These are phyloP conservation scores for Rhododendron henanense DNA, from an alignment of 148 eudicot genomes.

Conservation along the genomic window DNA sequence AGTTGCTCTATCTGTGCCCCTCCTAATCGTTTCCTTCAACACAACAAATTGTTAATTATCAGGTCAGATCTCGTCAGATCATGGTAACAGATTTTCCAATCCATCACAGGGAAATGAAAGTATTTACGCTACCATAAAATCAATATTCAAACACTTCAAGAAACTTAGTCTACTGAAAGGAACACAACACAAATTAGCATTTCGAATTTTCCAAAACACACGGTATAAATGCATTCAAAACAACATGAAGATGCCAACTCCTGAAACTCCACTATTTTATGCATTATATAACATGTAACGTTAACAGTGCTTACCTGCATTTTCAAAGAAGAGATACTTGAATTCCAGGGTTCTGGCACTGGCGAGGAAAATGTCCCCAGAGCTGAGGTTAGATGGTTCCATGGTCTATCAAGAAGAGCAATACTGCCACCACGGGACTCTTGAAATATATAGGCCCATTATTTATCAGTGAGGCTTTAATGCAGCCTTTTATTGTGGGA, in stretches of 20 bases:
- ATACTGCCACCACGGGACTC: background rate
- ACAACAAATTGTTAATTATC: background rate
- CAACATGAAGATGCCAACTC: background rate
- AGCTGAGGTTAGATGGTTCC: background rate
- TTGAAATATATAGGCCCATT: background rate
- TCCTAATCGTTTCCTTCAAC: background rate
- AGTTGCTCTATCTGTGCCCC: background rate
- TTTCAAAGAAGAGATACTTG: background rate
- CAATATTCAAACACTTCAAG: background rate
- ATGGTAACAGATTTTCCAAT: background rate
- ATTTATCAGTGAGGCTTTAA: background rate
- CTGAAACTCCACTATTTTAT: background rate
- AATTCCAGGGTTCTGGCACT: conserved; percentile 2
- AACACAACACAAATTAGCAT: background rate
- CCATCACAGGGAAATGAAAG: background rate
- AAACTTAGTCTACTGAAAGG: background rate
- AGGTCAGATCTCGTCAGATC: background rate
- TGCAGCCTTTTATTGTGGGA: background rate
- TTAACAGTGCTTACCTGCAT: background rate
- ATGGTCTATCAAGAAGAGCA: background rate
- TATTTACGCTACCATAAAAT: background rate
- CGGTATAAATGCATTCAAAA: background rate
- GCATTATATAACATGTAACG: background rate
- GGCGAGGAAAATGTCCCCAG: background rate
- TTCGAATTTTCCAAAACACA: background rate